A percentile compares a stretch with the other conserved stretches of the same genome.
phyloP scores from a whole-genome alignment of 2,329 filamentous ascomycete species.

The Leptoxyphium fumago region DNA sequence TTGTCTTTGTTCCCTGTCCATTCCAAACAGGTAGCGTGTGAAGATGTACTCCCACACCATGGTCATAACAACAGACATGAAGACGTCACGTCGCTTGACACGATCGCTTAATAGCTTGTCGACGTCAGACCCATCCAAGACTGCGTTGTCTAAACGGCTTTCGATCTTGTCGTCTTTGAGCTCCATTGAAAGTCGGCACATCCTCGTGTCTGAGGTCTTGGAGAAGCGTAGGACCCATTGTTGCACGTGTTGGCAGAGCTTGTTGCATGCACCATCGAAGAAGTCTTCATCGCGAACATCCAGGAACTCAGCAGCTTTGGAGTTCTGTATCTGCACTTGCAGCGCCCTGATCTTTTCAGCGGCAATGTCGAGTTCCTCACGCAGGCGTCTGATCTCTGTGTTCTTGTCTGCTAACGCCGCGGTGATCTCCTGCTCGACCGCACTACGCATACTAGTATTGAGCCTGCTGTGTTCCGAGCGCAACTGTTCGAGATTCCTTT shows the following conservation, averaged over 20 bases:
- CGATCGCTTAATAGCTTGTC: constrained; percentile 78
- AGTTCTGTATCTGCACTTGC: constrained; percentile 44
- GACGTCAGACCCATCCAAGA: constrained; percentile 88
- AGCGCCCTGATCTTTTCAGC: constrained; percentile 44
- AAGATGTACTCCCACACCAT: constrained; percentile 99
- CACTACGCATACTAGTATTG: constrained; percentile 47
- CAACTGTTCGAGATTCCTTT: constrained; percentile 54
- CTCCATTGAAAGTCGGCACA: constrained; percentile 69
- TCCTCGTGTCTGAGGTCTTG: constrained; percentile 86
- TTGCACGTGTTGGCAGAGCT: constrained; percentile 88
- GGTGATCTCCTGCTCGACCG: constrained; percentile 46
- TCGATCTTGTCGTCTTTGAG: constrained; percentile 86
- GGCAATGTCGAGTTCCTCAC: constrained; percentile 61
- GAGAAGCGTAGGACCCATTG: constrained; percentile 98
- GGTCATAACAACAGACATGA: constrained; percentile 98
- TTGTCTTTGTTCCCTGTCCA: constrained; percentile 94
- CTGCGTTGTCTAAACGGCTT: constrained; percentile 82
- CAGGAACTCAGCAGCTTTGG: constrained; percentile 56
- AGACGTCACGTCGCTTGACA: constrained; percentile 76
- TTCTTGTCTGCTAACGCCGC: constrained; percentile 66
- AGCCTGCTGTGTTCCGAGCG: constrained; percentile 48
- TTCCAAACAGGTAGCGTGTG: constrained; percentile 92
- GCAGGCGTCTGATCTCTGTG: constrained; percentile 63
- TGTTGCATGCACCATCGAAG: constrained; percentile 85
- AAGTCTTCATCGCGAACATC: constrained; percentile 78